Conservation (phyloP, 1,284 basidiomycete genomes). For the Ganoderma resinaceum region DNA sequence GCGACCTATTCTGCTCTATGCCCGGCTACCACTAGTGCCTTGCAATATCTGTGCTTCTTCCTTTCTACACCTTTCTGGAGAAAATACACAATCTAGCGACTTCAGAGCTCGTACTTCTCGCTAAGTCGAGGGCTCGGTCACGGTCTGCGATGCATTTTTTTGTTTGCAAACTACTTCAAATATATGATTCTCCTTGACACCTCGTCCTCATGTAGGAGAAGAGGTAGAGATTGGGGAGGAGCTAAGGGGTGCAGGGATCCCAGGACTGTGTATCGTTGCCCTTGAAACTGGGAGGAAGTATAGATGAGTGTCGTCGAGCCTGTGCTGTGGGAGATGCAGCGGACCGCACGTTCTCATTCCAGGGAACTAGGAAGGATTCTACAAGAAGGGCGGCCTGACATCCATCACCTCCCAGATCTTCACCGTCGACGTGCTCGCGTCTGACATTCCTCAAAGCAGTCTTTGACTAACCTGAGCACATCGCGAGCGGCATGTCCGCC, state of each 20-base stretch:
- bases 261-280: conserved; percentile 84
- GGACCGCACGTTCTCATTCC: conserved; percentile 11
- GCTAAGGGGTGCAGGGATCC: conserved; percentile 92
- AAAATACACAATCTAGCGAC: conserved; percentile 79
- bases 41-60: conserved; percentile 50
- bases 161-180: not conserved
- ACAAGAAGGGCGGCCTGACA: conserved; percentile 88
- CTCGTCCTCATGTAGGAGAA: conserved; percentile 74
- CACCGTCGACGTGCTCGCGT: conserved; percentile 92
- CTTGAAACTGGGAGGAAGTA: conserved; percentile 87
- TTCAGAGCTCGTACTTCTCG: conserved; percentile 85
- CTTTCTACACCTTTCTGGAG: conserved; percentile 67
- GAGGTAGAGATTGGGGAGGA: conserved; percentile 93
- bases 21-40: conserved; percentile 25
- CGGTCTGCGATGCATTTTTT: not conserved
- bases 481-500: conserved; percentile 91
- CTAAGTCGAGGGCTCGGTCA: conserved; percentile 75
- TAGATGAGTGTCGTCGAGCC: conserved; percentile 55
- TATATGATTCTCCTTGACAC: not conserved
- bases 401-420: conserved; percentile 95
- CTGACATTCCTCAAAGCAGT: conserved; percentile 96
- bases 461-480: conserved; percentile 94
- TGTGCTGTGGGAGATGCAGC: not conserved
- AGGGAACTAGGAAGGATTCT: conserved; percentile 76
- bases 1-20: not conserved